Conservation (phyloP, 257 asterid genomes). For the Przewalskia tangutica region DNA sequence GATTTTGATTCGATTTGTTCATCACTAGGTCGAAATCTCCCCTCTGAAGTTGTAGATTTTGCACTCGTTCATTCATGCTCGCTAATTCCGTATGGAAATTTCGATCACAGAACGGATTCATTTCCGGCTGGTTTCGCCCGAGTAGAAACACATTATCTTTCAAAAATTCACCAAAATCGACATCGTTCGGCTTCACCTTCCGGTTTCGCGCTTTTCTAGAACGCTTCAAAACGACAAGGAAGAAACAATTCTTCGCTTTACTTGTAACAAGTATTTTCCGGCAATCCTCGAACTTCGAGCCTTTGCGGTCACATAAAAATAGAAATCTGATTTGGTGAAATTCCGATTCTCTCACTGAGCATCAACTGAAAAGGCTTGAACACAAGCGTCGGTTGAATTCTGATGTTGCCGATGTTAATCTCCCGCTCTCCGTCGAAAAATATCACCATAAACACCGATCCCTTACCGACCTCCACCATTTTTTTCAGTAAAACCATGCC, state of each 20-base stretch:
- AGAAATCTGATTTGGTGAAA: conserved; percentile 75
- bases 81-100: conserved; percentile 12
- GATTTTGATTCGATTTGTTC: conserved; percentile 15
- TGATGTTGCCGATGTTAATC: conserved; percentile 46
- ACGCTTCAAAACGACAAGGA: conserved; percentile 65
- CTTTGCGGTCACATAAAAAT: conserved; percentile 43
- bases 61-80: conserved; percentile 9
- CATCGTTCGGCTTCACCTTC: conserved; percentile 27
- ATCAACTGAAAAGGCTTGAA: conserved; percentile 70
- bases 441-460: conserved; percentile 51
- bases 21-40: conserved; percentile 33
- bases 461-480: conserved; percentile 29
- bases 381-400: conserved; percentile 40
- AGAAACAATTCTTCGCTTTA: conserved; percentile 44
- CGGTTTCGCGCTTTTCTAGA: conserved; percentile 49
- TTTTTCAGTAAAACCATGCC: conserved; percentile 42
- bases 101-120: conserved; percentile 26
- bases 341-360: conserved; percentile 69
- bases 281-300: conserved; percentile 30
- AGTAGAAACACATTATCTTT: conserved; percentile 35
- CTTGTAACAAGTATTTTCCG: conserved; percentile 58
- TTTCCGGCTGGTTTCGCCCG: too few species aligned
- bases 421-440: conserved; percentile 79
- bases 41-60: conserved; percentile 14
- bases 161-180: conserved; percentile 26